These are phyloP conservation scores for Ophiostoma fasciatum DNA, from an alignment of 2,329 filamentous ascomycete species.

Conservation along the genomic window DNA sequence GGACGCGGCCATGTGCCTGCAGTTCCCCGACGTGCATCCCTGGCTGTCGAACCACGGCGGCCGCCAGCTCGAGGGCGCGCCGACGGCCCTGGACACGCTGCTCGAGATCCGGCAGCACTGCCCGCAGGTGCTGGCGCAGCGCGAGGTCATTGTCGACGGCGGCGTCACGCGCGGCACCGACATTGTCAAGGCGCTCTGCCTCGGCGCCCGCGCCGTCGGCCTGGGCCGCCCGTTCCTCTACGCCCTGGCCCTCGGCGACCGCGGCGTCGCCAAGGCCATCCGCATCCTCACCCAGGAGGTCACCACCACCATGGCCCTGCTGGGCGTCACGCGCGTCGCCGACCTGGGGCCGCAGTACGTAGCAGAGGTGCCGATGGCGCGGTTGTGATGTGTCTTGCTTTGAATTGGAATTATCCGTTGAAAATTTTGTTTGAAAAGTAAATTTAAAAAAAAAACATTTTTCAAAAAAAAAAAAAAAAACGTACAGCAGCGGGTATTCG, in stretches of 20 bases:
- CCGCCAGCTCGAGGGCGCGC: slow-evolving; percentile 31
- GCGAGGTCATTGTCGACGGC: slow-evolving; percentile 33
- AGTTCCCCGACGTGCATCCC: slow-evolving; percentile 21
- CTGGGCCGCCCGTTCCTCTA: slow-evolving; percentile 39
- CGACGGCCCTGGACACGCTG: slow-evolving; percentile 28
- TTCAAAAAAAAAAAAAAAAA: too few species aligned
- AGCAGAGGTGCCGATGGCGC: too few species aligned
- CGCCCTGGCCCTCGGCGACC: slow-evolving; percentile 25
- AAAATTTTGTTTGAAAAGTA: too few species aligned
- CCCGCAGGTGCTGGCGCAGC: slow-evolving; percentile 25
- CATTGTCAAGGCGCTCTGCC: slow-evolving; percentile 29
- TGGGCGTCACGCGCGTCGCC: slow-evolving; percentile 4
- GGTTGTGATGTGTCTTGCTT: too few species aligned
- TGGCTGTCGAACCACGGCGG: slow-evolving; percentile 37
- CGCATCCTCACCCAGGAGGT: slow-evolving; percentile 8
- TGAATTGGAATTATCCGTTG: too few species aligned
- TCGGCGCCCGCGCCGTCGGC: slow-evolving; percentile 31
- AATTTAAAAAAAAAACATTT: too few species aligned
- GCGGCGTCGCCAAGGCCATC: slow-evolving; percentile 23
- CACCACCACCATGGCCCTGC: slow-evolving; percentile 7
- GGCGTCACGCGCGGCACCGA: slow-evolving; percentile 31
- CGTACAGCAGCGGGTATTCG: too few species aligned
- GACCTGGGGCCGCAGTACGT: too few species aligned
- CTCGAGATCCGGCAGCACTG: slow-evolving; percentile 28
- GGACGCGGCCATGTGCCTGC: slow-evolving; percentile 21